Evolutionary conservation across 2,329 filamentous ascomycete species (phyloP), one percentile per base, ranked within the genome.

Genomic region (Fusarium temperatum): DNA sequence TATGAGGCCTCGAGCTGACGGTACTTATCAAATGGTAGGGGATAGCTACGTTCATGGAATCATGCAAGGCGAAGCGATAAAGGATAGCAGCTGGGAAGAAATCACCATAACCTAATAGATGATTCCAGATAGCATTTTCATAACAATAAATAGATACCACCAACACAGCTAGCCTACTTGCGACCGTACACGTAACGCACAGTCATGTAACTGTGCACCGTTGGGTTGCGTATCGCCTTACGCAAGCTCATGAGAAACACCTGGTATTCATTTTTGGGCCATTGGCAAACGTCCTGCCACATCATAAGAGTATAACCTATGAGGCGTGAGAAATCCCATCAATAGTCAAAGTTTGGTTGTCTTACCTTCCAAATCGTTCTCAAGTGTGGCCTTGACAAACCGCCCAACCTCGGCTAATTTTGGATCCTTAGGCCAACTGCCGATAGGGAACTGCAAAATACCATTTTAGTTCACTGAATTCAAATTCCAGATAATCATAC

Each of bases 381-480:
- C 60, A 1, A 63, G 28, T 0, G 41, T 47, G 6, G 41, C 32
- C 18, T 59, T 59, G 1, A 63, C 60, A 14, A 63, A 59, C 4
- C 38, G 60, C 0, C 53, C 60, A 0, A 63, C 44, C 14, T 47
- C 54, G 0, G 60, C 35, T 2, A 59, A n/a, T 2, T 48, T 63
- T 8, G 12, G 7, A 24, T 63, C 60, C 0, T 41, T 59, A 1
- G 60, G 60, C 60, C 60, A 63, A 1, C 32, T 18, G 0, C 60
- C 60, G 0, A 63, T 45, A 0, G 60, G 41, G 7, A 63, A 63
- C 60, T 63, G 6, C 10, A 35, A 24, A 6, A 11, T 1, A 5
- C 1, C 0, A 3, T n/a, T 0, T 41, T 1, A 59, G 41, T 6
- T 1, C 0, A 39, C 8, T 3, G 3, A 0, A 18, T 2, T 6